Conservation (phyloP, 1,139 yeast species). For the Candida tropicalis region DNA sequence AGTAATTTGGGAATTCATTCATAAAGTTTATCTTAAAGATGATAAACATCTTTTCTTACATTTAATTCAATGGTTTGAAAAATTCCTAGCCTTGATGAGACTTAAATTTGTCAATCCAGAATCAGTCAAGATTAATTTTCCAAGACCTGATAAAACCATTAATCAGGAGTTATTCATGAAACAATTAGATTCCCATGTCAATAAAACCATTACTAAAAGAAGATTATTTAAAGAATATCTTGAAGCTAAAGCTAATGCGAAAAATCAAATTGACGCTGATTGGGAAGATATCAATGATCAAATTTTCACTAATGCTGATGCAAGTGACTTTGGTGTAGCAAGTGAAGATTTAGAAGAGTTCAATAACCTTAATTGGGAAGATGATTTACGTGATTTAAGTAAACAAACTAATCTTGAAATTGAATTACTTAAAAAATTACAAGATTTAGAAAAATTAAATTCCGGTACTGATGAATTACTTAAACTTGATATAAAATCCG, state of each 20-base stretch:
- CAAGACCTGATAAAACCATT: conserved; percentile 17
- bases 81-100: conserved; percentile 57
- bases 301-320: conserved; percentile 44
- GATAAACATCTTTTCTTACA: conserved; percentile 70
- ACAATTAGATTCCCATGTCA: conserved; percentile 36
- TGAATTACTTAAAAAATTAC: conserved; percentile 21
- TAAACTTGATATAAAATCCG: conserved; percentile 23
- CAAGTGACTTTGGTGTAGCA: conserved; percentile 58
- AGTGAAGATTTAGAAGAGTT: conserved; percentile 62
- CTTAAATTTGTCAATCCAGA: conserved; percentile 60
- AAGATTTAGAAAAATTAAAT: conserved; percentile 18
- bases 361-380: conserved; percentile 34
- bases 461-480: conserved; percentile 31
- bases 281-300: conserved; percentile 53
- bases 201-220: conserved; percentile 32
- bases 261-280: conserved; percentile 42
- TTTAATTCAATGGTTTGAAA: conserved; percentile 67
- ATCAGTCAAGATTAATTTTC: conserved; percentile 44
- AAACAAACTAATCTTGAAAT: conserved; percentile 24
- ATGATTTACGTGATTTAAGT: conserved; percentile 27
- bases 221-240: conserved; percentile 38
- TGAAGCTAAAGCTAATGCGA: conserved; percentile 21
- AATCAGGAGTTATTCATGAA: conserved; percentile 28
- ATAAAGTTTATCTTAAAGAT: conserved; percentile 75
- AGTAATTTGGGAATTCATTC: conserved; percentile 71